Base-by-base conservation (phyloP, 257 asterid species). In the Mentha longifolia region DNA sequence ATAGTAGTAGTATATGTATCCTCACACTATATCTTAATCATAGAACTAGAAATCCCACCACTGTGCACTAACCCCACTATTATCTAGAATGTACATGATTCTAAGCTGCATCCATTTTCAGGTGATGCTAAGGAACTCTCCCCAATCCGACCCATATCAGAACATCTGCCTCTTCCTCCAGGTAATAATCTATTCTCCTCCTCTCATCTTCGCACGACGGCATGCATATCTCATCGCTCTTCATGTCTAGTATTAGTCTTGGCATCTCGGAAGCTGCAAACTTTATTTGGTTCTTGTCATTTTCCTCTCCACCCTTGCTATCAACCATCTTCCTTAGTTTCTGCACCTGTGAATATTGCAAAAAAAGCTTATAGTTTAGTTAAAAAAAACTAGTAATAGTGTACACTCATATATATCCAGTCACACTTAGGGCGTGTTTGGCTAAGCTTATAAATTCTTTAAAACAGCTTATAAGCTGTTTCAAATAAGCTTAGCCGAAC, bases 261-360 rank as follows among this genome's bases (percentile, higher is more conserved):
- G 61, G 71, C 73, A 76, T 82, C 17, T 70, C 86, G 1, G 85
- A 68, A 15, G 73, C 71, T 67, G 30, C 79, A 12, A 70, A n/a
- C 47, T 60, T 63, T 5, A 46, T 59, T 9, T 62, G 42, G 17
- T 71, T 78, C 73, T 79, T 59, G 28, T 76, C 80, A 33, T 72
- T 67, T 60, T 68, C 78, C 28, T 74, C 82, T 1, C 22, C 68
- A 0, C 54, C 74, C 6, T 63, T 41, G 69, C 61, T 43, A 54
- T 74, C 83, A 6, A 71, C 80, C 79, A 74, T 68, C 71, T 79
- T 76, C 70, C 78, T 80, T 2, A 87, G 89, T 45, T 80, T 83
- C 76, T 87, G 85, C 67, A 85, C 74, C 96, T 91, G 93, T n/a
- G 55, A 74, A 59, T 67, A 70, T 51, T 46, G 58, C 15, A 71